These are phyloP conservation scores for Pogostemon cablin DNA, from an alignment of 257 asterid species.

Conservation along the genomic window DNA sequence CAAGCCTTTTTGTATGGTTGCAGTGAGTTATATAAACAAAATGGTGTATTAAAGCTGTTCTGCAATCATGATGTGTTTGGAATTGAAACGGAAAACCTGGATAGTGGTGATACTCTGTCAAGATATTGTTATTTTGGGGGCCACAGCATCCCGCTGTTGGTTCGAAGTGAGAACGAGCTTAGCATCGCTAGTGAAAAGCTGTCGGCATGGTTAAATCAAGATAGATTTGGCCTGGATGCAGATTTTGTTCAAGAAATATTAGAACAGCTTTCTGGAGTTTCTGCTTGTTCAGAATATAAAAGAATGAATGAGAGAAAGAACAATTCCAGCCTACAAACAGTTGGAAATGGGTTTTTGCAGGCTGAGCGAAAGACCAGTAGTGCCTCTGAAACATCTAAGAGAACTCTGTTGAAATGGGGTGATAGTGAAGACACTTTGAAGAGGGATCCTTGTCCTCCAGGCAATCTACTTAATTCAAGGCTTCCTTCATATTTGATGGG, in stretches of 20 bases:
- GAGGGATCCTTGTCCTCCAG: conserved; percentile 71
- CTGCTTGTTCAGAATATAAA: conserved; percentile 64
- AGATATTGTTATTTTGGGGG: conserved; percentile 59
- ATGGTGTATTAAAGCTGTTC: conserved; percentile 64
- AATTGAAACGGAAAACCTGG: conserved; percentile 39
- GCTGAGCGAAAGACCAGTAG: conserved; percentile 56
- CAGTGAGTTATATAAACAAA: conserved; percentile 56
- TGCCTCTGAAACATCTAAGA: conserved; percentile 47
- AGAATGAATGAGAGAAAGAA: conserved; percentile 56
- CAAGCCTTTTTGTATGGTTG: conserved; percentile 49
- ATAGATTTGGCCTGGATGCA: conserved; percentile 75
- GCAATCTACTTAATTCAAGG: conserved; percentile 66
- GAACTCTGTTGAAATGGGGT: conserved; percentile 41
- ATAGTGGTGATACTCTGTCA: conserved; percentile 50
- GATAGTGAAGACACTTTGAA: conserved; percentile 35
- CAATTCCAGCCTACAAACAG: conserved; percentile 51
- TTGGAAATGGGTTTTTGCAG: conserved; percentile 77
- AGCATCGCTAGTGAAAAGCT: conserved; percentile 58
- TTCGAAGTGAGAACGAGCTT: conserved; percentile 57
- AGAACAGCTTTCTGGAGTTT: conserved; percentile 80
- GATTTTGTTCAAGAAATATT: conserved; percentile 90
- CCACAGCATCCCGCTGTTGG: conserved; percentile 47
- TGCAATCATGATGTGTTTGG: conserved; percentile 59
- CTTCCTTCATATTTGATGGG: conserved; percentile 83
- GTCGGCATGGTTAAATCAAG: conserved; percentile 70